Evolutionary conservation across 805 yeast species (phyloP), one percentile per base, ranked within the genome.

Genomic region (Blastobotrys americana): DNA sequence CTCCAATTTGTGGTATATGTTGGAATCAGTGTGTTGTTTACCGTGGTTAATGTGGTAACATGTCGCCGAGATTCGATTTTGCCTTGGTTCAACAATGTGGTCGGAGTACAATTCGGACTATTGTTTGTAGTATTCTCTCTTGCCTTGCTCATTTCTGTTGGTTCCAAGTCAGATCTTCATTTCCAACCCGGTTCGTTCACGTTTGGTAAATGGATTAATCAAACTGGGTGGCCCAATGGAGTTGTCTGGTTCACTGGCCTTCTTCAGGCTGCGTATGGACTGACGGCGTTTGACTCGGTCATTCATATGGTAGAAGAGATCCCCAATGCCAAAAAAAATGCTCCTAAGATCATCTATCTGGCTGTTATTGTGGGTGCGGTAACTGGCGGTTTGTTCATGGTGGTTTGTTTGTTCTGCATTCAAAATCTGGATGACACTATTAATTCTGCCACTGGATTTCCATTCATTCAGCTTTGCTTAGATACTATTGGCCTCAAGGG

Each of bases 241-340:
- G 55, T 84, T 46, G 86, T 90, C 1, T 84, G 84, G 51, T 66
- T 84, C 40, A 76, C 84, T 34, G 93, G 90, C 0, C 72, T 85
- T 44, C 88, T 82, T 60, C 82, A 84, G 52, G 78, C 88, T 1
- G 79, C 83, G 33, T 82, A 82, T 59, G 83, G 90, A 20, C 68
- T 84, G 54, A 84, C 84, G 49, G 94, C 93, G 0, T 84, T 81
- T 60, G 89, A 90, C 18, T 77, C 84, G 76, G 68, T 84, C 21
- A 82, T 84, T 17, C 79, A 90, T 3, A 74, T 84, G 71, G 78
- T 86, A 37, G 95, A 85, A 55, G 95, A 84, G 63, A 90, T 84
- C 3, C 76, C 78, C 51, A 68, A 68, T 18, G 89, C 95, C 0
- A 89, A 84, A 57, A 73, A 67, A 44, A 80, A 77, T 42, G 79